Conservation (phyloP, 805 yeast species). For the Barnettozyma sp. region DNA sequence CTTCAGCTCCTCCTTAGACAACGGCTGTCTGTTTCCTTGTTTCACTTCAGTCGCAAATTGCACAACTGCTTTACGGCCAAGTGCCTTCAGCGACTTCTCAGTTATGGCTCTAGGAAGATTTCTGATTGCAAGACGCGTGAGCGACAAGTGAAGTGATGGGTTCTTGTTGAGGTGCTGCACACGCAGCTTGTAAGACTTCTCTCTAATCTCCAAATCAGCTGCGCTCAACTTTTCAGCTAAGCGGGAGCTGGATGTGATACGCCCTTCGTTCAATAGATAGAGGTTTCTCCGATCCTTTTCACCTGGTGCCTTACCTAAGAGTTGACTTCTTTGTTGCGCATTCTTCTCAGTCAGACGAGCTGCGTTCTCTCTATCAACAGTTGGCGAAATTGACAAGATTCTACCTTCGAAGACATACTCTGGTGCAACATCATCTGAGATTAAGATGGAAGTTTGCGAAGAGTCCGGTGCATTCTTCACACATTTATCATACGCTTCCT, state of each 20-base stretch:
- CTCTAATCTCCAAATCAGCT: constrained; percentile 80
- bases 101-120: constrained; percentile 91
- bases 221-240: constrained; percentile 61
- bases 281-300: constrained; percentile 80
- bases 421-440: constrained; percentile 89
- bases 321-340: constrained; percentile 63
- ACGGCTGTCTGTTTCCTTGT: constrained; percentile 66
- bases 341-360: constrained; percentile 63
- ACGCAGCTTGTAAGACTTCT: constrained; percentile 77
- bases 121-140: constrained; percentile 91
- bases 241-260: constrained; percentile 74
- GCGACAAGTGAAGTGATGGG: constrained; percentile 85
- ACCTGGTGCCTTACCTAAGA: constrained; percentile 71
- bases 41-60: constrained; percentile 88
- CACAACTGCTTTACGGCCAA: constrained; percentile 92
- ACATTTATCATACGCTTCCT: constrained; percentile 61
- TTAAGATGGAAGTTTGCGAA: constrained; percentile 55
- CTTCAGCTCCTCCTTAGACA: constrained; percentile 79
- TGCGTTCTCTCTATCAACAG: constrained; percentile 86
- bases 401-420: constrained; percentile 90
- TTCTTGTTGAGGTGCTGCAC: constrained; percentile 86
- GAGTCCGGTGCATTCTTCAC: constrained; percentile 71
- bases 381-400: constrained; percentile 72
- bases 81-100: constrained; percentile 79
- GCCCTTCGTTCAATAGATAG: constrained; percentile 87